A percentile compares a stretch with the other conserved stretches of the same genome.
Evolutionary conservation across 176 grass and related monocot species (phyloP).

Genomic region (Triticum monococcum): DNA sequence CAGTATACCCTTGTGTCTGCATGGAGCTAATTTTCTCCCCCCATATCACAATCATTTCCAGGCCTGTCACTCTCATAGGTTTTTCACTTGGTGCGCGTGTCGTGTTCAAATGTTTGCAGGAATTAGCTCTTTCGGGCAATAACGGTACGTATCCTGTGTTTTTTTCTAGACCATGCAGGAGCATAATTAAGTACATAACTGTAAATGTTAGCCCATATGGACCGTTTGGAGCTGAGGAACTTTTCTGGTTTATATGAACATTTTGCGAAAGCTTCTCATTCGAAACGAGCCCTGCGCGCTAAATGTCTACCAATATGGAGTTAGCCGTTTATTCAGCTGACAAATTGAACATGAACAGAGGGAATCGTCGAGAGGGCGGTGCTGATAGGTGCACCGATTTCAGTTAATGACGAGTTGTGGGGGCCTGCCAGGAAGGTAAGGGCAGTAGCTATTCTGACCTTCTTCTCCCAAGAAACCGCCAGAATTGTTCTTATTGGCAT

Average conservation of each 20-base stretch:
- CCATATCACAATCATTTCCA: constrained; percentile 22
- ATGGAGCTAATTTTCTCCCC: constrained; percentile 16
- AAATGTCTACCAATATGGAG: background rate
- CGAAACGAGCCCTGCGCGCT: background rate
- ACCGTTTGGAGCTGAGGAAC: background rate
- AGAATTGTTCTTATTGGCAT: too few species aligned
- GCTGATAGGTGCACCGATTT: constrained; percentile 82
- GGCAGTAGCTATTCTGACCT: background rate
- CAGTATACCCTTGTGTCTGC: background rate
- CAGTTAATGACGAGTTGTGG: constrained; percentile 72
- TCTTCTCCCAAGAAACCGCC: too few species aligned
- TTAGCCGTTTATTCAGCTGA: background rate
- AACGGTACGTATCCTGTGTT: constrained; percentile 41
- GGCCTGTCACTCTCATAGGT: constrained; percentile 85
- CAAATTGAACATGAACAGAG: constrained; percentile 44
- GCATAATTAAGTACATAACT: background rate
- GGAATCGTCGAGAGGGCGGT: constrained; percentile 86
- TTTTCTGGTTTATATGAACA: background rate
- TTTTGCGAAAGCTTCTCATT: background rate
- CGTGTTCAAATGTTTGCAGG: constrained; percentile 81
- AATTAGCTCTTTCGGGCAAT: constrained; percentile 65
- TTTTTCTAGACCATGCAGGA: background rate
- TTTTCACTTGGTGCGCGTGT: constrained; percentile 91
- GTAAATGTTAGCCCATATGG: background rate
- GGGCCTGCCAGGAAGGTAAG: constrained; percentile 82